A percentile compares a stretch with the other conserved stretches of the same genome.
Conservation (phyloP, 108 stramenopile species). For the Conticribra guillardii region DNA sequence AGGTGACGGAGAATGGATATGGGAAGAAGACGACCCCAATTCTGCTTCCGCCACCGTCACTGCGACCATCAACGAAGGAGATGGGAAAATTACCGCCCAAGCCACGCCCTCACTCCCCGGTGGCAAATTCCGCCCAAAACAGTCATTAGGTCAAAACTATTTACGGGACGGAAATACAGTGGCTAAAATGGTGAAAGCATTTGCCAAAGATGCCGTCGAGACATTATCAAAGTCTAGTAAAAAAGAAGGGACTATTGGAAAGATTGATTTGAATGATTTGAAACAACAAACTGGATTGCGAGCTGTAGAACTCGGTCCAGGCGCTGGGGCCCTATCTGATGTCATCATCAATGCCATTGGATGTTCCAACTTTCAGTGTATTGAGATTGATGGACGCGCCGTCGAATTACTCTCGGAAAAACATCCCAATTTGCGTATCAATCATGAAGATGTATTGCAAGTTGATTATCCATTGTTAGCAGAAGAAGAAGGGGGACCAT, state of each 20-base stretch:
- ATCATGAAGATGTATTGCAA: conserved; percentile 89
- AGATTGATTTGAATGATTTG: conserved; percentile 1
- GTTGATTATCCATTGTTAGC: conserved; percentile 87
- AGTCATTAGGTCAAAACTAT: conserved; percentile 96
- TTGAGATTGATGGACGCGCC: conserved; percentile 94
- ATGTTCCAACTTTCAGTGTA: conserved; percentile 74
- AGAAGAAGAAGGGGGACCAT: conserved; percentile 72
- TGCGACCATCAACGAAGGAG: conserved; percentile 3
- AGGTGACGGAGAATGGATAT: conserved; percentile 83
- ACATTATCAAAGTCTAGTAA: conserved; percentile 1
- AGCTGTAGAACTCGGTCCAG: conserved; percentile 93
- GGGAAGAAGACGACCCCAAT: conserved; percentile 85
- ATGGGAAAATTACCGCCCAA: conserved; percentile 19
- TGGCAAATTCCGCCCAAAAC: conserved; percentile 87
- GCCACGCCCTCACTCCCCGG: conserved; percentile 79
- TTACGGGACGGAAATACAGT: conserved; percentile 95
- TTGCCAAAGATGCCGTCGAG: conserved; percentile 81
- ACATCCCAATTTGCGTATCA: conserved; percentile 64
- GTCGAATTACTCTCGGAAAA: conserved; percentile 77
- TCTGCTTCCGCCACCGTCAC: conserved; percentile 51
- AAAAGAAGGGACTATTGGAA: conserved; percentile 8
- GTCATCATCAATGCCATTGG: conserved; percentile 63
- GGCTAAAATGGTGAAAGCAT: conserved; percentile 87
- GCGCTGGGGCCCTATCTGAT: conserved; percentile 93
- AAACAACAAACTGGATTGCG: conserved; percentile 41